Evolutionary conservation across 2,329 filamentous ascomycete species (phyloP).

Genomic region (Ophiocordyceps camponoti-leonardi): DNA sequence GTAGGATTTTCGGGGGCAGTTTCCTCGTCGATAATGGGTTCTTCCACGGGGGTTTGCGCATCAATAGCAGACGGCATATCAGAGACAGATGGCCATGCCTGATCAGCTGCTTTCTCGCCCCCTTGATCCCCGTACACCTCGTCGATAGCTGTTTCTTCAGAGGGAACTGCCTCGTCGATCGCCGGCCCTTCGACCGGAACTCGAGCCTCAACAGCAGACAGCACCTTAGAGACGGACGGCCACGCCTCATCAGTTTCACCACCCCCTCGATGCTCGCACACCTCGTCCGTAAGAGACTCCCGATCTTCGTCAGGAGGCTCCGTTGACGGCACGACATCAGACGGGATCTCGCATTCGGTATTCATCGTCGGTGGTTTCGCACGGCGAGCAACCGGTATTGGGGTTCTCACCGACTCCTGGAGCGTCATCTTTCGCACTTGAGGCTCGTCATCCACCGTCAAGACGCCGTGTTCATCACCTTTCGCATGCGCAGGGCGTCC

Average conservation of each 20-base stretch:
- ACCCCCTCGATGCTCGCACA: background rate
- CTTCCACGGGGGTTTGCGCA: no score
- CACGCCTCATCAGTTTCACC: background rate
- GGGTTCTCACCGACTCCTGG: background rate
- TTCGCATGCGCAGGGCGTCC: background rate
- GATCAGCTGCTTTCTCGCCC: background rate
- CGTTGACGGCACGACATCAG: background rate
- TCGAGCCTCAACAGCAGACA: background rate
- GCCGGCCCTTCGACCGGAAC: no score
- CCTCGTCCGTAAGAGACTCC: background rate
- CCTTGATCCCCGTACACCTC: background rate
- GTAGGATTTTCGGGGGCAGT: no score
- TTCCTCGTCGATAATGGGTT: no score
- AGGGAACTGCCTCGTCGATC: no score
- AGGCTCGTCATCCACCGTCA: background rate
- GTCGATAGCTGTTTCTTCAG: no score
- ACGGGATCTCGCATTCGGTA: background rate
- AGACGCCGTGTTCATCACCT: background rate
- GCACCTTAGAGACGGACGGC: no score
- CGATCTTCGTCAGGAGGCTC: background rate
- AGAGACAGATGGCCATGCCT: background rate
- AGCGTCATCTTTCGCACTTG: background rate
- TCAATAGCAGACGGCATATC: background rate
- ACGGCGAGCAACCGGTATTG: background rate
- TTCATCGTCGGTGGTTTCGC: background rate